Conservation (phyloP, 106 monocot species). For the Xerophyta viscosa region DNA sequence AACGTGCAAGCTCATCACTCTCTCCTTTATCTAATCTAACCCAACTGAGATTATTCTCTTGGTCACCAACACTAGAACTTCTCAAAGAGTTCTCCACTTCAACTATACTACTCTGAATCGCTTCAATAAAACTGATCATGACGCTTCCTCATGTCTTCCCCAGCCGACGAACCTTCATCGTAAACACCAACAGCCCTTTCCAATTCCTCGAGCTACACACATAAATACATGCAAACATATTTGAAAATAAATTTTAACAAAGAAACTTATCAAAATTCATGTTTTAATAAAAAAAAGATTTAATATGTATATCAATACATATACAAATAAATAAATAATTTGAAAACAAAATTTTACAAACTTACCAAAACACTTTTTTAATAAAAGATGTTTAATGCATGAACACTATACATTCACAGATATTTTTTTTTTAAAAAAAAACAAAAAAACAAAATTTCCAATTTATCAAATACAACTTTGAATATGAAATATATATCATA, state of each 20-base stretch:
- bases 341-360: too few species aligned
- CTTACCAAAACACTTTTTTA: too few species aligned
- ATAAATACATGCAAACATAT: too few species aligned
- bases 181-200: background rate
- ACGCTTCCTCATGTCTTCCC: constrained; percentile 1
- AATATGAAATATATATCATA: too few species aligned
- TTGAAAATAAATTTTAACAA: too few species aligned
- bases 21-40: constrained; percentile 5
- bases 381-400: too few species aligned
- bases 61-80: background rate
- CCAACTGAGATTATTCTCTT: background rate
- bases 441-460: too few species aligned
- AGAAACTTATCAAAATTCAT: background rate
- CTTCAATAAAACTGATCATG: constrained; percentile 6
- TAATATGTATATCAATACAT: background rate
- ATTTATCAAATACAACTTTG: too few species aligned
- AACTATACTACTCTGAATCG: background rate
- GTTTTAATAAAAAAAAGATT: background rate
- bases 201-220: constrained; percentile 8
- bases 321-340: background rate
- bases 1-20: constrained; percentile 6
- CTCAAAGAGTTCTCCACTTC: constrained; percentile 5
- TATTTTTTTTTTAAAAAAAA: too few species aligned
- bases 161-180: constrained; percentile 1
- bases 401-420: too few species aligned